phyloP scores from a whole-genome alignment of 2,329 filamentous ascomycete genomes.

The Macrophomina phaseolina region DNA sequence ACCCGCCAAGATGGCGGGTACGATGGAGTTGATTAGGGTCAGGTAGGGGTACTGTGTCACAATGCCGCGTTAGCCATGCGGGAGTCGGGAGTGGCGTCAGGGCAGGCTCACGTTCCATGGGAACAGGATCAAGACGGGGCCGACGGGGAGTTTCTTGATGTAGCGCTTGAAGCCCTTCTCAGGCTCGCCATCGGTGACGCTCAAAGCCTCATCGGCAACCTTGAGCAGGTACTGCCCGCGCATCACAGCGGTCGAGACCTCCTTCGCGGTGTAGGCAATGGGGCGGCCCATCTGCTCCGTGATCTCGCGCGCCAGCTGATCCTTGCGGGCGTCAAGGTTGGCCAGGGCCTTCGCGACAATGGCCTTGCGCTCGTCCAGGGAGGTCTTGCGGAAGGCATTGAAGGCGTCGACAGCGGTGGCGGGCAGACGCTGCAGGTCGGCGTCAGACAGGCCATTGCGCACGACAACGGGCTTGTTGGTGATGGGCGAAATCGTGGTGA shows the following conservation, averaged over 20 bases:
- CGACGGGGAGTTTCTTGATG: constrained; percentile 85
- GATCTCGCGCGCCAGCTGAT: constrained; percentile 82
- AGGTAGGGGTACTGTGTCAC: constrained; percentile 82
- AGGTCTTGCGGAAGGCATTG: constrained; percentile 74
- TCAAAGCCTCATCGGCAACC: constrained; percentile 77
- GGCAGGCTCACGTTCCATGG: constrained; percentile 84
- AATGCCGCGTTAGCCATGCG: constrained; percentile 25
- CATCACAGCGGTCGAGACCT: constrained; percentile 84
- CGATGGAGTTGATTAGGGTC: constrained; percentile 88
- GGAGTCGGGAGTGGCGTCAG: constrained; percentile 33
- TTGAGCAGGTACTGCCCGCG: constrained; percentile 85
- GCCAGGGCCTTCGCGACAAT: constrained; percentile 82
- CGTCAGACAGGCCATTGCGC: constrained; percentile 73
- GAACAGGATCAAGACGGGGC: constrained; percentile 87
- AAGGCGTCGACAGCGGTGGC: constrained; percentile 76
- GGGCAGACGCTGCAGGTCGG: constrained; percentile 75
- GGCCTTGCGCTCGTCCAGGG: constrained; percentile 74
- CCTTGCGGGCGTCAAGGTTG: constrained; percentile 71
- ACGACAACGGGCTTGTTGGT: constrained; percentile 86
- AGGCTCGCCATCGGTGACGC: constrained; percentile 79
- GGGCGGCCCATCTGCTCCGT: constrained; percentile 96
- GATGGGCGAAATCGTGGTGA: constrained; percentile 84
- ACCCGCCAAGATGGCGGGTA: constrained; percentile 88
- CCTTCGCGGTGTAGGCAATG: constrained; percentile 82
- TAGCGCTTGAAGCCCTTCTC: constrained; percentile 91